Conservation (phyloP, 208 protist species). For the Trypanosoma avium region DNA sequence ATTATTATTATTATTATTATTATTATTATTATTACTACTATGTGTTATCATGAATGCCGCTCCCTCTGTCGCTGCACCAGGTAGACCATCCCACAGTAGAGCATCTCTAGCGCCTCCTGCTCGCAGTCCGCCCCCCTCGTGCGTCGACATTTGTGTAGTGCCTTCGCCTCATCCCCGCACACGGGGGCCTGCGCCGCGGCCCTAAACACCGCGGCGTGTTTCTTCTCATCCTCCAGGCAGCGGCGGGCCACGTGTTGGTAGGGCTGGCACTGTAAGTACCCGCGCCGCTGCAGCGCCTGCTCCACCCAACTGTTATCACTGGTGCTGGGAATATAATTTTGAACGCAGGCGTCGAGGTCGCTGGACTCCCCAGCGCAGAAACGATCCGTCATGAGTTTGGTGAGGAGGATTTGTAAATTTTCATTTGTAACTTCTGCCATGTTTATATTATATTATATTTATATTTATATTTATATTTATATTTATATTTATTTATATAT, state of each 20-base stretch:
- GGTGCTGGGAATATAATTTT: constrained; percentile 82
- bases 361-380: constrained; percentile 71
- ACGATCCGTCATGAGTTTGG: constrained; percentile 82
- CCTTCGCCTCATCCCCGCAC: constrained; percentile 64
- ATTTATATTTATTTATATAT: no score
- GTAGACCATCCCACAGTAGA: constrained; percentile 87
- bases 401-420: constrained; percentile 82
- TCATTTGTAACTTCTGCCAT: constrained; percentile 75
- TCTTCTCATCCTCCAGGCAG: constrained; percentile 82
- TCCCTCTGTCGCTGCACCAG: constrained; percentile 53
- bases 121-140: constrained; percentile 61
- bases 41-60: not conserved
- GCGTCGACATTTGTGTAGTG: constrained; percentile 55
- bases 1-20: no score
- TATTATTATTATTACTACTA: no score
- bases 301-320: constrained; percentile 79
- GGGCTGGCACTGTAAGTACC: constrained; percentile 66
- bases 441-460: no score
- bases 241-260: constrained; percentile 63
- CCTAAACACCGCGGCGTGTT: constrained; percentile 70
- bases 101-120: constrained; percentile 69
- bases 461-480: no score
- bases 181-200: constrained; percentile 52
- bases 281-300: constrained; percentile 74
- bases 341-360: constrained; percentile 82